phyloP scores from a whole-genome alignment of 441 rosid genomes.

The Gossypium davidsonii region DNA sequence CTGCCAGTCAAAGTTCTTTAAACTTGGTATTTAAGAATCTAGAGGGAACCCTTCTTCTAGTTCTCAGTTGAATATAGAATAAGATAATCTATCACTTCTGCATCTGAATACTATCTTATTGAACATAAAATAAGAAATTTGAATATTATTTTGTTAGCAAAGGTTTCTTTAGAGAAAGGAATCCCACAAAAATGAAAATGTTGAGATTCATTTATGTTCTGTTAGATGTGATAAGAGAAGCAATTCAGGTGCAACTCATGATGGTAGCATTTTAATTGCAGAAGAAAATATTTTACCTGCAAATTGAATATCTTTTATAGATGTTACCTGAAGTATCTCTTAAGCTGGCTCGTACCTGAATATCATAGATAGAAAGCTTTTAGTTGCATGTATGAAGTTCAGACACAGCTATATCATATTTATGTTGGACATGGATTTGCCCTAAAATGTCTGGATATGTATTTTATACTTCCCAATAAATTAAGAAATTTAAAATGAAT shows the following conservation, averaged over 20 bases:
- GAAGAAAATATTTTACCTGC: neutral
- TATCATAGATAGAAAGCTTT: neutral
- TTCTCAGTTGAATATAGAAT: neutral
- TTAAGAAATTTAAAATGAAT: neutral
- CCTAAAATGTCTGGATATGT: neutral
- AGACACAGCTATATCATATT: neutral
- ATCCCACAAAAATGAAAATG: neutral
- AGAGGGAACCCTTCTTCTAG: neutral
- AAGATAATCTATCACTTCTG: too few species aligned
- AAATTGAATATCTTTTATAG: neutral
- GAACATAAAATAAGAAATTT: neutral
- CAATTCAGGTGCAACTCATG: neutral
- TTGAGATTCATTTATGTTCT: neutral
- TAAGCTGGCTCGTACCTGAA: neutral
- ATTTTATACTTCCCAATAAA: neutral
- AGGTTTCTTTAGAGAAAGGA: too few species aligned
- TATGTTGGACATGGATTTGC: neutral
- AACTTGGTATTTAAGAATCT: neutral
- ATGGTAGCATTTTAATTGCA: neutral
- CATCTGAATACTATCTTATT: neutral
- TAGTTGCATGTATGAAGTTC: neutral
- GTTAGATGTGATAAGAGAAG: neutral
- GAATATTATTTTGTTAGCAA: neutral
- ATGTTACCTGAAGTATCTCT: neutral
- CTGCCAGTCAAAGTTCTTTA: too few species aligned